Percentiles rank a stretch among this genome's conserved stretches.
phyloP scores from a whole-genome alignment of 495 filamentous ascomycete genomes.

The Physcia stellaris region DNA sequence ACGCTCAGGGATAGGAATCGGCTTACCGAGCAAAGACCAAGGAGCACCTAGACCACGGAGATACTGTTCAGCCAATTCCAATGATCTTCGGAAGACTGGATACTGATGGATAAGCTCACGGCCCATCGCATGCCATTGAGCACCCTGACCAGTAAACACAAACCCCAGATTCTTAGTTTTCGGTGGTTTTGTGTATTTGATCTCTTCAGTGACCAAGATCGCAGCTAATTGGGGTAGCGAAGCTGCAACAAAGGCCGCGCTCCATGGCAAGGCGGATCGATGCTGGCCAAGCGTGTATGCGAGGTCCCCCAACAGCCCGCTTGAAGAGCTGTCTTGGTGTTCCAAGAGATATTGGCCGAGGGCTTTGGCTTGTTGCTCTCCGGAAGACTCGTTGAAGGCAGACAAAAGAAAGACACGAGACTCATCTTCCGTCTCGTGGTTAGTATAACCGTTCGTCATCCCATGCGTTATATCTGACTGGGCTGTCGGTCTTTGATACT shows the following conservation, averaged over 20 bases:
- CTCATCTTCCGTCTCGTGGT: neutral
- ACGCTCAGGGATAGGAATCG: too few species aligned
- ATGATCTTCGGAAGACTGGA: conserved; percentile 16
- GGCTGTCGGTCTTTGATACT: neutral
- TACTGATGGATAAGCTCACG: conserved; percentile 17
- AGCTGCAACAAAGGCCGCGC: too few species aligned
- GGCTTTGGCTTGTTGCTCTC: neutral
- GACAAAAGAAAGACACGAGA: conserved; percentile 1
- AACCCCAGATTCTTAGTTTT: conserved; percentile 1
- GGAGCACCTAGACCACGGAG: conserved; percentile 18
- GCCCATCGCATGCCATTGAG: conserved; percentile 23
- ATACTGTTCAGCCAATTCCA: conserved; percentile 17
- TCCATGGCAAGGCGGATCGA: too few species aligned
- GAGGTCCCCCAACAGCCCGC: too few species aligned
- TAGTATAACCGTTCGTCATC: neutral
- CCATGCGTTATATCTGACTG: neutral
- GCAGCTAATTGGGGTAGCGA: too few species aligned
- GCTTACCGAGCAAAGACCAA: conserved; percentile 14
- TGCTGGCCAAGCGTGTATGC: too few species aligned
- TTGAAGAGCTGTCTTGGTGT: too few species aligned
- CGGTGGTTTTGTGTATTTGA: too few species aligned
- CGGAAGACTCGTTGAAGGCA: neutral
- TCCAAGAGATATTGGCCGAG: neutral
- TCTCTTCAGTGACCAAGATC: too few species aligned
- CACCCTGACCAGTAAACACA: conserved; percentile 25